phyloP scores from a whole-genome alignment of 805 yeast genomes.

The Metschnikowia colocasiae region DNA sequence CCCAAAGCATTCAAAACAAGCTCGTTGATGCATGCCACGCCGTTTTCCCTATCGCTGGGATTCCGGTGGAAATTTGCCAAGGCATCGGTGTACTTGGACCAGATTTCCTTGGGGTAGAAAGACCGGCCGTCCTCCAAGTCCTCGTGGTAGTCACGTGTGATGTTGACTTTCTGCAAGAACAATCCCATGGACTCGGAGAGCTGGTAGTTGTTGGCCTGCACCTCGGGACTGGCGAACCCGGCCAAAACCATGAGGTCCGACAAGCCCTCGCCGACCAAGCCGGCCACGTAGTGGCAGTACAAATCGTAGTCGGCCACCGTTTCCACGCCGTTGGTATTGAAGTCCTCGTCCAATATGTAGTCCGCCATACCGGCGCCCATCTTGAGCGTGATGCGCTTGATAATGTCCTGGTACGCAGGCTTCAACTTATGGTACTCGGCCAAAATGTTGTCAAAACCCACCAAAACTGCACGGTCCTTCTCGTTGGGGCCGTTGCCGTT shows the following conservation, averaged over 20 bases:
- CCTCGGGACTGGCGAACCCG: slow-evolving; percentile 53
- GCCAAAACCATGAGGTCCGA: slow-evolving; percentile 80
- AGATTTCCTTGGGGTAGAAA: slow-evolving; percentile 93
- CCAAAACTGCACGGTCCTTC: slow-evolving; percentile 74
- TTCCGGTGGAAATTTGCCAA: slow-evolving; percentile 54
- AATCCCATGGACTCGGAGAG: slow-evolving; percentile 87
- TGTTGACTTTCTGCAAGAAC: slow-evolving; percentile 92
- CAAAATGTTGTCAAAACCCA: slow-evolving; percentile 70
- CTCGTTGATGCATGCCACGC: slow-evolving; percentile 74
- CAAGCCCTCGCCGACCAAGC: slow-evolving; percentile 94
- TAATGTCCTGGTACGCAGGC: slow-evolving; percentile 72
- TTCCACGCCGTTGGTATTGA: slow-evolving; percentile 72
- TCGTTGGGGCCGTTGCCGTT: slow-evolving; percentile 71
- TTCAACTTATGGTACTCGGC: slow-evolving; percentile 68
- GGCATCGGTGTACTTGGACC: slow-evolving; percentile 73
- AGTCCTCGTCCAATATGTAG: slow-evolving; percentile 72
- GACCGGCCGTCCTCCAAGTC: slow-evolving; percentile 89
- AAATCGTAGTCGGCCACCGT: slow-evolving; percentile 80
- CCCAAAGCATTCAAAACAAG: slow-evolving; percentile 73
- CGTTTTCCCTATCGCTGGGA: slow-evolving; percentile 49
- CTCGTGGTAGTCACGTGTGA: slow-evolving; percentile 91
- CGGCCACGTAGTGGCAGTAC: slow-evolving; percentile 97
- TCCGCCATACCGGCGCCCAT: slow-evolving; percentile 99
- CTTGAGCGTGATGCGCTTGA: slow-evolving; percentile 68
- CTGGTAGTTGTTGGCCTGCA: slow-evolving; percentile 48